Evolutionary conservation across 2,329 filamentous ascomycete genomes (phyloP), one percentile per base, ranked within the genome.

Genomic region (Magnaporthiopsis poae): DNA sequence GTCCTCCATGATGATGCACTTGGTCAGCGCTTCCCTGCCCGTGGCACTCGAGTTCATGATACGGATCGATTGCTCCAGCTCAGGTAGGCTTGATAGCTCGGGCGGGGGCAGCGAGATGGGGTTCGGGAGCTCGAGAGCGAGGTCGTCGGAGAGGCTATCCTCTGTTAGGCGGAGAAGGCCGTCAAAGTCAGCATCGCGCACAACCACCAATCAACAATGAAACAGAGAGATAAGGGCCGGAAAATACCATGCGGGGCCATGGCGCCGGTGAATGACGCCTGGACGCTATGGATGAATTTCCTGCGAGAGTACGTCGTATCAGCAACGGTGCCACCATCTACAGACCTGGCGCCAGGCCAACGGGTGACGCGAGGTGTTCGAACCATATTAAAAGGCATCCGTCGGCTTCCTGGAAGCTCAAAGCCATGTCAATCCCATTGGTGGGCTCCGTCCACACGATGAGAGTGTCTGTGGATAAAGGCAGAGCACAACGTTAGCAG

Each of bases 361-460:
- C 27, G 35, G 18, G 12, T n/a, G 52, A 69, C 66, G 68, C 31
- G 65, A 69, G 62, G 62, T 68, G 63, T 18, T 5, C 80, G 76
- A 73, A 96, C 95, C 95, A 99, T 77, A 99, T 96, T 69, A 88
- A 83, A 27, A 90, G 87, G 78, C 95, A 99, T 62, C 94, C 95
- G 71, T 98, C 95, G 2, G 93, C 90, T 80, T 99, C 95, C 77
- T 99, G 95, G 74, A 99, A 99, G 76, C 93, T 97, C 69, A 99
- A 84, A 61, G 95, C 95, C 95, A 99, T 98, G 75, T 99, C 95
- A 66, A 93, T 88, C 67, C 90, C 90, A 79, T 88, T 95, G 68
- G 76, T 78, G 4, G 88, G 86, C 75, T 98, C 95, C 59, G 94
- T 97, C 95, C 95, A 99, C 68, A 99, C 93, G 69, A 99, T 98